Evolutionary conservation across 2,329 filamentous ascomycete genomes (phyloP).

Genomic region (Arthrobotrys pseudoclavata): DNA sequence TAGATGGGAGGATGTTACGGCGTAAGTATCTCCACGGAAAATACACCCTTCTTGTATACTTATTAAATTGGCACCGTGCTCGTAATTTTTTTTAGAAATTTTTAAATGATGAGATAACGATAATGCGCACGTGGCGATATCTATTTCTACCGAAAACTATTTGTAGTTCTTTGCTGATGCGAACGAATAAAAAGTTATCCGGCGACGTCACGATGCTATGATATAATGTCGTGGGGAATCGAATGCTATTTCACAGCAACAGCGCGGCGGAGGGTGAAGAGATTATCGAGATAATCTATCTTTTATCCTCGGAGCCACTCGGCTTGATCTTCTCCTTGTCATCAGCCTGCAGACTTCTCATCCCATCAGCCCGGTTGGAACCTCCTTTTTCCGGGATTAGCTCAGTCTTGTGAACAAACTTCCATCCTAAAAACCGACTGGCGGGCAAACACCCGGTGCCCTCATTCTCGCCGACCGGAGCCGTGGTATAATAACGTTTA

Average conservation of each 20-base stretch:
- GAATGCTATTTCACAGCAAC: background rate
- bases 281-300: slow-evolving; percentile 55
- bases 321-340: slow-evolving; percentile 32
- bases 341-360: slow-evolving; percentile 40
- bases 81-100: background rate
- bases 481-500: slow-evolving; percentile 1
- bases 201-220: slow-evolving; percentile 25
- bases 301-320: slow-evolving; percentile 41
- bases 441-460: slow-evolving; percentile 16
- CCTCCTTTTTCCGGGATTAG: slow-evolving; percentile 18
- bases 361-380: slow-evolving; percentile 34
- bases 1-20: slow-evolving; percentile 1
- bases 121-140: background rate
- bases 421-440: slow-evolving; percentile 49
- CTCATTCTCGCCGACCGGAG: slow-evolving; percentile 40
- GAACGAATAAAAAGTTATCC: background rate
- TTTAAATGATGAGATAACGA: background rate
- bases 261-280: background rate
- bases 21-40: slow-evolving; percentile 22
- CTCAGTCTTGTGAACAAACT: slow-evolving; percentile 8
- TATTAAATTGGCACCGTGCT: background rate
- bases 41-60: background rate
- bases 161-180: background rate
- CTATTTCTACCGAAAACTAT: background rate
- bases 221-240: slow-evolving; percentile 7